Percentiles rank a stretch among this genome's conserved stretches.
Conservation (phyloP, 225 moss, liverwort and hornwort genomes). For the Climacium dendroides region DNA sequence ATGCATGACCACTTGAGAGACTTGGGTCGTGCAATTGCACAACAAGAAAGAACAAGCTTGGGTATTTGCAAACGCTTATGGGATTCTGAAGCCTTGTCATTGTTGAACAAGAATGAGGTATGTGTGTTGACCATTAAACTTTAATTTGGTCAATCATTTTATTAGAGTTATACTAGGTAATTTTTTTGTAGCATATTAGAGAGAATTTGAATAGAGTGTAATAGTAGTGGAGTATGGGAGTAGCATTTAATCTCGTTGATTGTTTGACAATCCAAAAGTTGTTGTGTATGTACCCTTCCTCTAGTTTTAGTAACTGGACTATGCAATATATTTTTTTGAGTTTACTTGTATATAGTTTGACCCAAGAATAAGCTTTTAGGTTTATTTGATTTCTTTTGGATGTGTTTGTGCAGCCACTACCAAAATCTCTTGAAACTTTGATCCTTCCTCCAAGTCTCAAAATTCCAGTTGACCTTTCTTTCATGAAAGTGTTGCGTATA, state of each 20-base stretch:
- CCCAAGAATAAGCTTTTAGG: rapidly evolving
- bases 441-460: rapidly evolving
- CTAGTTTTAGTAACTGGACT: not conserved
- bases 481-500: not conserved
- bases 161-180: not conserved
- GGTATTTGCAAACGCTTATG: not conserved
- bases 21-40: not conserved
- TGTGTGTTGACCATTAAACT: not conserved
- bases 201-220: too few relatives aligned
- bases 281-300: not conserved
- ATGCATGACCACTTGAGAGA: not conserved
- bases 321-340: not conserved
- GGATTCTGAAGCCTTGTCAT: not conserved
- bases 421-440: not conserved
- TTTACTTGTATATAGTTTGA: not conserved
- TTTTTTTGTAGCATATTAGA: rapidly evolving
- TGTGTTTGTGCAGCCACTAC: not conserved
- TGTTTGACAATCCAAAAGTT: too few relatives aligned
- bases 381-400: not conserved
- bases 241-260: rapidly evolving
- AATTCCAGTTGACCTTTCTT: not conserved
- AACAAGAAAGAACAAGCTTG: not conserved
- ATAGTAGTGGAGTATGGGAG: not conserved
- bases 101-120: not conserved
- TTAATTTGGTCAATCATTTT: rapidly evolving